Evolutionary conservation across 495 filamentous ascomycete species (phyloP).

Genomic region (Trichoderma gamsii): DNA sequence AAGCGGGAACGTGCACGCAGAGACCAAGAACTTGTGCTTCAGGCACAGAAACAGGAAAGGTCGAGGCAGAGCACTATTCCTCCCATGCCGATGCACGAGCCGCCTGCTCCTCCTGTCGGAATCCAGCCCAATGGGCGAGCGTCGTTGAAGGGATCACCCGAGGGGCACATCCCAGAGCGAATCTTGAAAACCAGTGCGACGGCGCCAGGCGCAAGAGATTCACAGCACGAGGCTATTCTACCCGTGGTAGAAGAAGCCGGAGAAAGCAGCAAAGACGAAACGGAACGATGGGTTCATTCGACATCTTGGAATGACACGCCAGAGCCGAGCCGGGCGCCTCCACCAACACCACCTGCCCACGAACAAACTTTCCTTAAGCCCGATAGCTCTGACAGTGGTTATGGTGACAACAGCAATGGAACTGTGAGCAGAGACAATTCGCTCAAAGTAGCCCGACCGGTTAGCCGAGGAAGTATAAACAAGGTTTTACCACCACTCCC

Average conservation of each 20-base stretch:
- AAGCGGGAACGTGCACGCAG: slow-evolving; percentile 53
- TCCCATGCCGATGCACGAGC: slow-evolving; percentile 38
- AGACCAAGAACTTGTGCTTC: slow-evolving; percentile 38
- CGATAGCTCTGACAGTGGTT: slow-evolving; percentile 34
- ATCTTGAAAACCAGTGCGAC: slow-evolving; percentile 46
- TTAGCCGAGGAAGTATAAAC: slow-evolving; percentile 15
- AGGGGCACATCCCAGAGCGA: slow-evolving; percentile 44
- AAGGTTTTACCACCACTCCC: slow-evolving; percentile 16
- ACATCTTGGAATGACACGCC: slow-evolving; percentile 29
- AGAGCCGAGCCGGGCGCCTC: slow-evolving; percentile 15
- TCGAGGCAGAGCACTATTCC: slow-evolving; percentile 24
- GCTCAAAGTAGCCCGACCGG: slow-evolving; percentile 18
- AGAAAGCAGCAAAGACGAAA: slow-evolving; percentile 56
- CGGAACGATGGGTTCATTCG: slow-evolving; percentile 33
- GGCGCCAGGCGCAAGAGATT: slow-evolving; percentile 46
- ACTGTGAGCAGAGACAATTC: slow-evolving; percentile 19
- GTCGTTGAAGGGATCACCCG: slow-evolving; percentile 34
- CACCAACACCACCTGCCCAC: slow-evolving; percentile 39
- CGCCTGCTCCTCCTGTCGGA: slow-evolving; percentile 38
- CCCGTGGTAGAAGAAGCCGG: slow-evolving; percentile 89
- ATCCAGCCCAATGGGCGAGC: background rate
- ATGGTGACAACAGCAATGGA: slow-evolving; percentile 23
- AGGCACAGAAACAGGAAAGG: slow-evolving; percentile 20
- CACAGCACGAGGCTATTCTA: slow-evolving; percentile 59
- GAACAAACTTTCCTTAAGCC: slow-evolving; percentile 31